phyloP scores from a whole-genome alignment of 2,329 filamentous ascomycete genomes.

The Gnomoniopsis sp. region DNA sequence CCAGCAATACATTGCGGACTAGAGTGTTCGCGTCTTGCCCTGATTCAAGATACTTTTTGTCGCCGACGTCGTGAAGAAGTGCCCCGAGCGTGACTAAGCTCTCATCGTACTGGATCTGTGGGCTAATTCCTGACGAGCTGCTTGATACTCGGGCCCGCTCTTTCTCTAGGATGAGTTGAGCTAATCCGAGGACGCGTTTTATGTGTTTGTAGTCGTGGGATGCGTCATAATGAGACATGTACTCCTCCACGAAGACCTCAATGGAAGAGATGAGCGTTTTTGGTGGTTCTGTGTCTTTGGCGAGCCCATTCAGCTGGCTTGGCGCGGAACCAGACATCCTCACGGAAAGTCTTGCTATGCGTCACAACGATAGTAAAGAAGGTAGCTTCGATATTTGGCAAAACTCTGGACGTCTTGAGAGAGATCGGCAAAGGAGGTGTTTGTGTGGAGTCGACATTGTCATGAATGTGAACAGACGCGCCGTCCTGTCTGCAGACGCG shows the following conservation, averaged over 20 bases:
- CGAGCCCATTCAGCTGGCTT: neutral
- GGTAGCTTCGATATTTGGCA: neutral
- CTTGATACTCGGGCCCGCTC: constrained; percentile 33
- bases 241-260: constrained; percentile 61
- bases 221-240: constrained; percentile 76
- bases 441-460: neutral
- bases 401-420: too few species aligned
- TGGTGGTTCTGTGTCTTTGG: too few species aligned
- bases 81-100: constrained; percentile 65
- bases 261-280: constrained; percentile 47
- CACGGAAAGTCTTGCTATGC: neutral
- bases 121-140: constrained; percentile 15
- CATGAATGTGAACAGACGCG: neutral
- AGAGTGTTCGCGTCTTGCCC: constrained; percentile 55
- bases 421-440: neutral
- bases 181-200: constrained; percentile 69
- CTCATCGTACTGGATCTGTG: constrained; percentile 35
- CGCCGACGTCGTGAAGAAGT: constrained; percentile 83
- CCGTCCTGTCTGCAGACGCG: neutral
- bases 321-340: neutral
- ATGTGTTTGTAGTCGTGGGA: constrained; percentile 90
- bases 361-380: neutral
- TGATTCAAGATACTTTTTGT: constrained; percentile 71
- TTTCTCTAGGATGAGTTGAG: constrained; percentile 58
- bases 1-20: constrained; percentile 52